Base-by-base conservation (phyloP, 805 yeast genomes). In the Metschnikowia dekortorum region DNA sequence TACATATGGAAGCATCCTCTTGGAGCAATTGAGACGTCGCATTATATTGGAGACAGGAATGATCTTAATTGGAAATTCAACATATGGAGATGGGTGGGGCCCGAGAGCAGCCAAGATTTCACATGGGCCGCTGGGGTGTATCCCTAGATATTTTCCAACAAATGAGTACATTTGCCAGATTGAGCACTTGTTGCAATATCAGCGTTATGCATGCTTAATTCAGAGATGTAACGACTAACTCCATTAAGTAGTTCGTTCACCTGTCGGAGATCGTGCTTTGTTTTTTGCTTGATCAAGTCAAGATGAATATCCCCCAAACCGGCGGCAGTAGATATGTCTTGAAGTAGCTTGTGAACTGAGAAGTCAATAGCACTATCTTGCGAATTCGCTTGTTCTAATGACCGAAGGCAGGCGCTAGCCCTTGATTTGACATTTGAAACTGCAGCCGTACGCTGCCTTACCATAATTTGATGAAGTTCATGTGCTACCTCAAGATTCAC, bases 61-160 rank as follows among this genome's bases (percentile, higher is more conserved):
- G 80, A 83, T 6, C 71, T 94, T 52, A 94, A 94, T 64, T 94
- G 97, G 82, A 87, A 84, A 37, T 94, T 83, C 61, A 95, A 90
- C 52, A 86, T 82, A 0, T 89, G 91, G 82, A 79, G 76, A 58
- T 86, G 90, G 89, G 53, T 79, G 6, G 82, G 80, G 9, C 44
- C 56, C 11, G 39, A 42, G 26, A 32, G 45, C 45, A 34, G 22
- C 14, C 38, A 42, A 22, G 45, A 42, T 10, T 22, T 42, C 9
- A n/a, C 32, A 22, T 42, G 45, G 45, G 38, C 37, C 14, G 16
- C 32, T 6, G 38, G 18, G 34, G 18, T 42, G 33, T 33, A 31
- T 22, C 45, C 45, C 38, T 42, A 42, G 22, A 10, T 33, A 4
- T 42, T 5, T 18, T 42, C 30, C 37, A 42, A 42, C 37, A 33